Evolutionary conservation across 768 basidiomycete genomes (phyloP).

Genomic region (Trichaptum fuscoviolaceum): DNA sequence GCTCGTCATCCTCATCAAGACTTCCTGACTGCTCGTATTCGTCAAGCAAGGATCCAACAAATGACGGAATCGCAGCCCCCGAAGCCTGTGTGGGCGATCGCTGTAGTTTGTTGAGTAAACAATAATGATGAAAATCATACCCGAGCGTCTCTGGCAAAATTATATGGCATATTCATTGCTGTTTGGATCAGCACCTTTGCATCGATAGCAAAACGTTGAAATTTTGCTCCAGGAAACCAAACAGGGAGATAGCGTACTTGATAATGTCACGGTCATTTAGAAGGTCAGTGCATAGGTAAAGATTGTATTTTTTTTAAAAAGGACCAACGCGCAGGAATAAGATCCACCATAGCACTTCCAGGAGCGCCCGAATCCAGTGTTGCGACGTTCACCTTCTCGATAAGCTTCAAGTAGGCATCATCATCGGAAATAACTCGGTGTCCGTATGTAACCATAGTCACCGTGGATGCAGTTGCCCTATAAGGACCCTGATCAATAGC

Average conservation of each 20-base stretch:
- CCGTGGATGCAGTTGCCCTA: background rate
- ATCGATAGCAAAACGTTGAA: constrained; percentile 21
- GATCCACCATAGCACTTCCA: constrained; percentile 29
- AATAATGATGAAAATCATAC: constrained; percentile 15
- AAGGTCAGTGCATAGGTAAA: background rate
- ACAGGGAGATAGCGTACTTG: constrained; percentile 12
- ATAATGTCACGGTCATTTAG: too few relatives aligned
- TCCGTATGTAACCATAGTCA: constrained; percentile 16
- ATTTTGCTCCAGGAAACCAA: constrained; percentile 19
- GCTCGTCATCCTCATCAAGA: constrained; percentile 18
- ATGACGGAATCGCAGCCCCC: constrained; percentile 17
- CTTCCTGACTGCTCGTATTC: constrained; percentile 15
- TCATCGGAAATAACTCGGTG: constrained; percentile 10
- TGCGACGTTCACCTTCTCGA: constrained; percentile 18
- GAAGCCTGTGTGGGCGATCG: constrained; percentile 11
- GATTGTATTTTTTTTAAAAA: background rate
- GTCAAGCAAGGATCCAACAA: constrained; percentile 13
- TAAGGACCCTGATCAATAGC: background rate
- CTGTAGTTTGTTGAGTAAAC: background rate
- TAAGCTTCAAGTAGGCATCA: constrained; percentile 16
- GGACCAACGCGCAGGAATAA: constrained; percentile 25
- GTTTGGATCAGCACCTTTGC: constrained; percentile 11
- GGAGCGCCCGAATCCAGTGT: constrained; percentile 14
- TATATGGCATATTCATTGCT: constrained; percentile 16
- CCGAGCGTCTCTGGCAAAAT: constrained; percentile 18